Conservation (phyloP, 306 rosid genomes). For the Quillaja saponaria region DNA sequence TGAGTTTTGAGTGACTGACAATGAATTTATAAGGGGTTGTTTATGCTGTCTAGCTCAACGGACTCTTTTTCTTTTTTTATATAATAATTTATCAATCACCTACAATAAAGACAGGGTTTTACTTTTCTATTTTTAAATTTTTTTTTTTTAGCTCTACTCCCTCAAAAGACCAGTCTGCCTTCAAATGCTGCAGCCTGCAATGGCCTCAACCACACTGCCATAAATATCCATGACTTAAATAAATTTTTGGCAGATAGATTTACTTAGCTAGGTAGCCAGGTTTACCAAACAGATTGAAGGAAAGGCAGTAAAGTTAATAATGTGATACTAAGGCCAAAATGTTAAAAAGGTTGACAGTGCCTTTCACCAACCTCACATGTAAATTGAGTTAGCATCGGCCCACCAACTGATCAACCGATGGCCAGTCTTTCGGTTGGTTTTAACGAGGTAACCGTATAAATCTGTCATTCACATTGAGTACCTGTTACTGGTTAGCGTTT, state of each 20-base stretch:
- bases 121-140: slow-evolving; percentile 35
- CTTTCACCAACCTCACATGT: slow-evolving; percentile 77
- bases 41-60: slow-evolving; percentile 30
- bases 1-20: slow-evolving; percentile 57
- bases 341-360: slow-evolving; percentile 55
- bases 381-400: slow-evolving; percentile 51
- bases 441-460: slow-evolving; percentile 31
- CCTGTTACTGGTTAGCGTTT: too few relatives aligned
- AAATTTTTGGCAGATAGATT: slow-evolving; percentile 37
- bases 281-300: slow-evolving; percentile 20
- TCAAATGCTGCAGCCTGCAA: slow-evolving; percentile 10
- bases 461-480: too few relatives aligned
- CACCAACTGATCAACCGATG: slow-evolving; percentile 62
- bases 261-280: slow-evolving; percentile 25
- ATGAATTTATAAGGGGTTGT: slow-evolving; percentile 57
- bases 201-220: slow-evolving; percentile 34
- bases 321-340: slow-evolving; percentile 1
- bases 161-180: slow-evolving; percentile 6
- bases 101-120: slow-evolving; percentile 60
- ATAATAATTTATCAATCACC: neutral
- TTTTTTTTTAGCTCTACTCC: slow-evolving; percentile 21
- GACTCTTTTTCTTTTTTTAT: slow-evolving; percentile 14
- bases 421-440: too few relatives aligned
- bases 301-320: too few relatives aligned
- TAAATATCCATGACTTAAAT: slow-evolving; percentile 47